phyloP scores from a whole-genome alignment of 2,329 filamentous ascomycete species.

The Drechslerella dactyloides region DNA sequence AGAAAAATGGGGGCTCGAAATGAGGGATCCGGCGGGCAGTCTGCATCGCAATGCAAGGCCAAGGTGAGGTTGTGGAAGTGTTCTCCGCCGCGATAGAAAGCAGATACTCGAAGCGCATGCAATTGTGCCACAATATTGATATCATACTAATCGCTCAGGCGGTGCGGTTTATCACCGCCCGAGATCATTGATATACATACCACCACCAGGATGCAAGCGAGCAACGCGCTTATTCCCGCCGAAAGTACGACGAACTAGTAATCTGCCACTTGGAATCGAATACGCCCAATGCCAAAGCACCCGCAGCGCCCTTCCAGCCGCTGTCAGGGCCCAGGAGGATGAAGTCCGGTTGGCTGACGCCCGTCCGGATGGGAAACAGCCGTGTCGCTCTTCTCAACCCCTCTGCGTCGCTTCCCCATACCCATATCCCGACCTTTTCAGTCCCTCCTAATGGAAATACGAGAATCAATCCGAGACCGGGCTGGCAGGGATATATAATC shows the following conservation, averaged over 20 bases:
- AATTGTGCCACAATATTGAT: no score
- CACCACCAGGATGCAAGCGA: neutral
- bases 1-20: conserved; percentile 4
- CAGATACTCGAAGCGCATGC: no score
- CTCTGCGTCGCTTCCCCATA: conserved; percentile 64
- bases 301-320: conserved; percentile 63
- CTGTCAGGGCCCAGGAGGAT: conserved; percentile 61
- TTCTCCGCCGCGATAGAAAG: no score
- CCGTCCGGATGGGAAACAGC: conserved; percentile 65
- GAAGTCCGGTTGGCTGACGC: conserved; percentile 67
- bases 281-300: conserved; percentile 64
- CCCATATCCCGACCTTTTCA: conserved; percentile 64
- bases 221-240: conserved; percentile 27
- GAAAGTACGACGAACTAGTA: conserved; percentile 60
- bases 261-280: conserved; percentile 65
- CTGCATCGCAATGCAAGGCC: no score
- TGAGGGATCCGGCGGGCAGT: neutral
- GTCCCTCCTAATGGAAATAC: conserved; percentile 60
- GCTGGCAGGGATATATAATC: conserved; percentile 55
- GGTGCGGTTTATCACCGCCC: no score
- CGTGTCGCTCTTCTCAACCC: conserved; percentile 63
- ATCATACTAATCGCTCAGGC: no score
- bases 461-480: conserved; percentile 63
- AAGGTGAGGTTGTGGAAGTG: no score
- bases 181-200: neutral